Evolutionary conservation across 2,329 filamentous ascomycete species (phyloP).

Genomic region (Exophiala dermatitidis): DNA sequence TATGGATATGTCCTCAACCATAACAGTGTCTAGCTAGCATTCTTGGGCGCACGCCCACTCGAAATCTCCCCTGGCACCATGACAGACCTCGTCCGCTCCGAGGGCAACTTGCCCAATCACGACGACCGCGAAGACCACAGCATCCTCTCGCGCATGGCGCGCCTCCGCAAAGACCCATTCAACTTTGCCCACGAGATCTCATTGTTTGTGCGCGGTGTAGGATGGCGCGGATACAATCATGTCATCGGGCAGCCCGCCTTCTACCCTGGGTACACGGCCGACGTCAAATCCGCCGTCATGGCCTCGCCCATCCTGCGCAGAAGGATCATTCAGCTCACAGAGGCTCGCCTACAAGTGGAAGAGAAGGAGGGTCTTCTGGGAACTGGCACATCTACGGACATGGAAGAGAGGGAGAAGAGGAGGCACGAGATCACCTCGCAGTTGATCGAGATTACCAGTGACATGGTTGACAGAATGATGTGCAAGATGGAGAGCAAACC

Average conservation of each 20-base stretch:
- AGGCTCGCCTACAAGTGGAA: constrained; percentile 66
- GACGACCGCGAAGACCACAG: constrained; percentile 28
- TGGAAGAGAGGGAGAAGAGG: constrained; percentile 38
- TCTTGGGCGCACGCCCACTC: background rate
- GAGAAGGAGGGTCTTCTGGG: constrained; percentile 49
- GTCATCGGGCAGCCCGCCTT: constrained; percentile 88
- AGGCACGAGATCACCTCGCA: constrained; percentile 62
- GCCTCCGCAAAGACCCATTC: constrained; percentile 66
- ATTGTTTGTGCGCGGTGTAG: constrained; percentile 82
- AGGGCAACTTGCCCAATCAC: constrained; percentile 3
- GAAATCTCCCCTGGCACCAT: constrained; percentile 2
- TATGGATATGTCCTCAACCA: background rate
- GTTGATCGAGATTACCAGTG: constrained; percentile 72
- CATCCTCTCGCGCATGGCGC: constrained; percentile 66
- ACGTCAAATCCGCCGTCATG: constrained; percentile 74
- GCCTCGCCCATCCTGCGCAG: constrained; percentile 65
- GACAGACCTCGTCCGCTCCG: constrained; percentile 14
- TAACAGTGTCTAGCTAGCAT: background rate
- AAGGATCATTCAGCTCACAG: constrained; percentile 70
- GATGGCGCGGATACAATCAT: constrained; percentile 90
- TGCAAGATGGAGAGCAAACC: constrained; percentile 96
- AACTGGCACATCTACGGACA: constrained; percentile 20
- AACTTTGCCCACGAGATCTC: constrained; percentile 90
- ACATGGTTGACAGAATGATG: constrained; percentile 90
- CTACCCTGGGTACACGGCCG: constrained; percentile 83